These are phyloP conservation scores for Geotrichum reessii DNA, from an alignment of 1,139 yeast genomes.

Conservation along the genomic window DNA sequence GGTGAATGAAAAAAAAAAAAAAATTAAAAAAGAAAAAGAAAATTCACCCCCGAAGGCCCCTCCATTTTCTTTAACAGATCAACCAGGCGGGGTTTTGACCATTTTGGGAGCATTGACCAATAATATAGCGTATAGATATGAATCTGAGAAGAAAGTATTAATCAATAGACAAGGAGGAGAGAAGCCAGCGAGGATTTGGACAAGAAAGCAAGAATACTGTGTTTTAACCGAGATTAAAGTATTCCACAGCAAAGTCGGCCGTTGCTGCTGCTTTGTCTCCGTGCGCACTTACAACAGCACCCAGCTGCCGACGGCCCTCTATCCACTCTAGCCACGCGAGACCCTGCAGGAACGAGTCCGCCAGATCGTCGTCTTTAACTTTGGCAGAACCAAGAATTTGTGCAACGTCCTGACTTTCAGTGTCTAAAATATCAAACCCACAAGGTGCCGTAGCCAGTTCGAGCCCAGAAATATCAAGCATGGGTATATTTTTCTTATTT, in stretches of 20 bases:
- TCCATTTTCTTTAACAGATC: not conserved
- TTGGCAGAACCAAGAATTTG: slow-evolving; percentile 14
- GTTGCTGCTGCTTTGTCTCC: not conserved
- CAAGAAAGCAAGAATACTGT: not conserved
- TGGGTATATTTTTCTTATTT: not conserved
- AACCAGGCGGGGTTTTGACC: not conserved
- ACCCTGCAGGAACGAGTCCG: slow-evolving; percentile 56
- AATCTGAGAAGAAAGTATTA: not conserved
- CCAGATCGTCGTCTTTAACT: slow-evolving; percentile 54
- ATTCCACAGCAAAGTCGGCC: not conserved
- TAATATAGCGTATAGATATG: not conserved
- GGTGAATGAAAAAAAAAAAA: not conserved
- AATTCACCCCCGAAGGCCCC: not conserved
- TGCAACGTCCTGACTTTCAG: not conserved
- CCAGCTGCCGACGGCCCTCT: slow-evolving; percentile 21
- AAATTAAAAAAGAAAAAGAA: not conserved
- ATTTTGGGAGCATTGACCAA: not conserved
- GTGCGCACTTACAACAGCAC: not conserved
- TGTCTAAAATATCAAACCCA: not conserved
- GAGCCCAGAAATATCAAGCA: not conserved
- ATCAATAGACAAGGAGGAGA: not conserved
- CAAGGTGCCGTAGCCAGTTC: not conserved
- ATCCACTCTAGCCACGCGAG: slow-evolving; percentile 50
- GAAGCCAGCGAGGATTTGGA: not conserved
- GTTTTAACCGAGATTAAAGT: not conserved